phyloP scores from a whole-genome alignment of 2,329 filamentous ascomycete genomes.

The Conoideocrella luteorostrata region DNA sequence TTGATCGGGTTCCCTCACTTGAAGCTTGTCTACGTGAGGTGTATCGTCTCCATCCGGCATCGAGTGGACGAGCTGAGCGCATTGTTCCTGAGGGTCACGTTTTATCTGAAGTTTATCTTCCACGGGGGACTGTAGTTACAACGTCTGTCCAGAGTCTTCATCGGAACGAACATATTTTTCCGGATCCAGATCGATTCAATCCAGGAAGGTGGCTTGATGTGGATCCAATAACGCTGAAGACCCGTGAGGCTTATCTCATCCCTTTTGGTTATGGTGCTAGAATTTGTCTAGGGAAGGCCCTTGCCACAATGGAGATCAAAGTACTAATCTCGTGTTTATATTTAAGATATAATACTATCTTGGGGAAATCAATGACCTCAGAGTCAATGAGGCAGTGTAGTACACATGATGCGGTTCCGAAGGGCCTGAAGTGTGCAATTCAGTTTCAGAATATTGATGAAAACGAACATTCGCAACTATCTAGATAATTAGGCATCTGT shows the following conservation, averaged over 20 bases:
- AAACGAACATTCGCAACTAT: too few species aligned
- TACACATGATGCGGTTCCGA: conserved; percentile 9
- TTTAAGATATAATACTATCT: background rate
- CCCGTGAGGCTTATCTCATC: conserved; percentile 7
- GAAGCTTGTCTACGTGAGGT: conserved; percentile 9
- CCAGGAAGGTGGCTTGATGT: conserved; percentile 9
- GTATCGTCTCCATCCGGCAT: conserved; percentile 10
- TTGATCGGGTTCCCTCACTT: conserved; percentile 2
- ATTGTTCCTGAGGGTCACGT: conserved; percentile 6
- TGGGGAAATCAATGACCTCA: background rate
- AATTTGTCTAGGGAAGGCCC: conserved; percentile 9
- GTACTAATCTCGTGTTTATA: conserved; percentile 4
- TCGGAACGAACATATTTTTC: conserved; percentile 6
- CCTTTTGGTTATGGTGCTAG: conserved; percentile 9
- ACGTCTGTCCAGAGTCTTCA: conserved; percentile 6
- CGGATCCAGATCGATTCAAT: conserved; percentile 3
- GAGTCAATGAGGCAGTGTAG: conserved; percentile 10
- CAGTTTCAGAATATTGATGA: conserved; percentile 2
- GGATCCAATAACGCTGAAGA: conserved; percentile 1
- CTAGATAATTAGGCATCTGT: too few species aligned
- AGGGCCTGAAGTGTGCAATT: conserved; percentile 1
- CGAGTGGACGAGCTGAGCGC: conserved; percentile 10
- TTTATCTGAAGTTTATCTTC: conserved; percentile 4
- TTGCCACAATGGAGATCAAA: conserved; percentile 9
- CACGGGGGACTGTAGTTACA: conserved; percentile 4